A percentile compares a stretch with the other conserved stretches of the same genome.
phyloP scores from a whole-genome alignment of 192 early-diverging fungal species.

The Allomyces arbusculus region DNA sequence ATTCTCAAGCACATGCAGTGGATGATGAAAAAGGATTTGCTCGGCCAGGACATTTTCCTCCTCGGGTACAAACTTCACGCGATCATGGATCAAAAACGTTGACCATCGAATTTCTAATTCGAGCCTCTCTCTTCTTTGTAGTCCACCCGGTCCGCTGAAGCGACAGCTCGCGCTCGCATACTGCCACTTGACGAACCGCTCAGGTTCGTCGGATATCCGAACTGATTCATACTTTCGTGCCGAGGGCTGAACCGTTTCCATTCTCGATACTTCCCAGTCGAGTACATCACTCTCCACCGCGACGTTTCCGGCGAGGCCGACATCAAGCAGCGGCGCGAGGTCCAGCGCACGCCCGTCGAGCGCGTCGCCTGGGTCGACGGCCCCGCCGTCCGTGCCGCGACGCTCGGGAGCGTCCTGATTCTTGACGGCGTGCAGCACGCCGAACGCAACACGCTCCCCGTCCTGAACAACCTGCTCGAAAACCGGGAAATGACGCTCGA shows the following conservation, averaged over 20 bases:
- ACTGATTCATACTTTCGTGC: no score
- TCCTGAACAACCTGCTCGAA: constrained; percentile 68
- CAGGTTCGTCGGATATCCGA: constrained; percentile 7
- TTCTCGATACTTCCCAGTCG: constrained; percentile 13
- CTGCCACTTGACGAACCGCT: constrained; percentile 17
- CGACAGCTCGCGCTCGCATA: constrained; percentile 18
- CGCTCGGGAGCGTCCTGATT: constrained; percentile 32
- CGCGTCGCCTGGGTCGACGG: constrained; percentile 28
- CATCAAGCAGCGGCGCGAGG: constrained; percentile 64
- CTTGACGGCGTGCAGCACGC: constrained; percentile 58
- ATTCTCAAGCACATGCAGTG: constrained; percentile 15
- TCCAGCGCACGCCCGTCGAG: constrained; percentile 28
- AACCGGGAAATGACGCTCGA: constrained; percentile 70
- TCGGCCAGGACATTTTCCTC: constrained; percentile 34
- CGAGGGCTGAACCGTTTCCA: no score
- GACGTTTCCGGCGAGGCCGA: constrained; percentile 58
- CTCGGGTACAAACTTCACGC: no score
- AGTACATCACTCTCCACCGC: constrained; percentile 49
- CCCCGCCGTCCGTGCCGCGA: constrained; percentile 37
- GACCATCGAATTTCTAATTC: background rate
- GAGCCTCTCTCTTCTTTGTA: no score
- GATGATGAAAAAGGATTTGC: constrained; percentile 30
- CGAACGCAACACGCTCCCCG: constrained; percentile 63
- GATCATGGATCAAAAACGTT: no score
- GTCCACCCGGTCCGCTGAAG: constrained; percentile 21